phyloP scores from a whole-genome alignment of 805 yeast genomes.

The Crinitomyces ghanaensis region DNA sequence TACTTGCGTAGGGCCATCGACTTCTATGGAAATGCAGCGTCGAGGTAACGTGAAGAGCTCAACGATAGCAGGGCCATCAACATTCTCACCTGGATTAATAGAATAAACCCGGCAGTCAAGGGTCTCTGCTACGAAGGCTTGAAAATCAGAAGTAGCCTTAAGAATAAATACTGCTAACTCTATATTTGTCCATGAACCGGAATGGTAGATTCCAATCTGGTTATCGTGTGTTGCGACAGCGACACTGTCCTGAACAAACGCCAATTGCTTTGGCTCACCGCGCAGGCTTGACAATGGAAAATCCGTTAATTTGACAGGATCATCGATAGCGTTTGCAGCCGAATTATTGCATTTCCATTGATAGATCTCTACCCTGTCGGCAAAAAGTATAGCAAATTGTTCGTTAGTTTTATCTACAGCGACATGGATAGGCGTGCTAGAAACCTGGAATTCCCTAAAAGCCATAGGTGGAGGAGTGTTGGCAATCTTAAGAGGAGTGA shows the following conservation, averaged over 20 bases:
- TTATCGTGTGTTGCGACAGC: constrained; percentile 38
- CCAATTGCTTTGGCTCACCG: constrained; percentile 40
- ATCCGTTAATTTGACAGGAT: constrained; percentile 10
- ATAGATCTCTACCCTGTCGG: constrained; percentile 36
- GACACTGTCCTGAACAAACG: constrained; percentile 41
- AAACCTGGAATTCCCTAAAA: constrained; percentile 50
- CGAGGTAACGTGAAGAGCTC: constrained; percentile 40
- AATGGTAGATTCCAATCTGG: not conserved
- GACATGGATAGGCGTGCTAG: constrained; percentile 46
- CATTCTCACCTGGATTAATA: constrained; percentile 19
- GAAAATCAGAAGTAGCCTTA: constrained; percentile 36
- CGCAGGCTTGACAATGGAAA: constrained; percentile 6
- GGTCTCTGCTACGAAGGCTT: constrained; percentile 43
- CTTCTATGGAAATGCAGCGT: constrained; percentile 36
- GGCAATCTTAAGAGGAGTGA: constrained; percentile 76
- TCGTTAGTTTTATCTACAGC: constrained; percentile 54
- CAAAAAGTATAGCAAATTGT: constrained; percentile 45
- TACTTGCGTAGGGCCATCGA: constrained; percentile 1
- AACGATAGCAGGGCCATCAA: no score
- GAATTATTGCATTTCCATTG: constrained; percentile 21
- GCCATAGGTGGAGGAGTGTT: constrained; percentile 94
- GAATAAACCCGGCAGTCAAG: constrained; percentile 37
- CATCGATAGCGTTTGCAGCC: constrained; percentile 2
- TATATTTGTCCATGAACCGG: constrained; percentile 23
- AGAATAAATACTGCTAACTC: constrained; percentile 43